These are phyloP conservation scores for Fragilaria crotonensis DNA, from an alignment of 108 stramenopile species.

Conservation along the genomic window DNA sequence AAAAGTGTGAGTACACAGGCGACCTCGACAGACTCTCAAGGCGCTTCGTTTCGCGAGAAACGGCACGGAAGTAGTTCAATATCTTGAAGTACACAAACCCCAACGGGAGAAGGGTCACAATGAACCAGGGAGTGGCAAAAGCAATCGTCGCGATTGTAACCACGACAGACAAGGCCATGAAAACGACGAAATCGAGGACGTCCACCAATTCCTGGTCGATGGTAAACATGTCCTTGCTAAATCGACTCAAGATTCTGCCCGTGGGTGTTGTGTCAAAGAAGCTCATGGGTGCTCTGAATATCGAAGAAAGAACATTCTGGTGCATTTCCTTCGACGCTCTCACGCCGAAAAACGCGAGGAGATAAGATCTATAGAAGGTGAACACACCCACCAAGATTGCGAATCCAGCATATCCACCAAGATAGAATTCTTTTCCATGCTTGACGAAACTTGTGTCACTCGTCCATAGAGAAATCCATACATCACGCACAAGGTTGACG, in stretches of 20 bases:
- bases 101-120: constrained; percentile 27
- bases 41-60: constrained; percentile 71
- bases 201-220: constrained; percentile 53
- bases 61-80: constrained; percentile 70
- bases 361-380: constrained; percentile 48
- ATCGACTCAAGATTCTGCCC: constrained; percentile 82
- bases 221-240: constrained; percentile 69
- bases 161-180: constrained; percentile 24
- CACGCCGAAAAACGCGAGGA: constrained; percentile 56
- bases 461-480: constrained; percentile 68
- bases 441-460: constrained; percentile 44
- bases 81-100: constrained; percentile 42
- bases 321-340: constrained; percentile 48
- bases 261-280: constrained; percentile 93
- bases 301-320: constrained; percentile 40
- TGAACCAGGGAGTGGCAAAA: constrained; percentile 41
- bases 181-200: constrained; percentile 29
- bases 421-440: constrained; percentile 30
- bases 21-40: constrained; percentile 82
- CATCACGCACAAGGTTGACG: constrained; percentile 22
- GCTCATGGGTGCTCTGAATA: constrained; percentile 76
- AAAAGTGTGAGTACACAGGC: constrained; percentile 92
- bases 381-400: constrained; percentile 34
- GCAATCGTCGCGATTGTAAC: constrained; percentile 35
- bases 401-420: constrained; percentile 22